Evolutionary conservation across 345 rosid genomes (phyloP).

Genomic region (Citrus maxima): DNA sequence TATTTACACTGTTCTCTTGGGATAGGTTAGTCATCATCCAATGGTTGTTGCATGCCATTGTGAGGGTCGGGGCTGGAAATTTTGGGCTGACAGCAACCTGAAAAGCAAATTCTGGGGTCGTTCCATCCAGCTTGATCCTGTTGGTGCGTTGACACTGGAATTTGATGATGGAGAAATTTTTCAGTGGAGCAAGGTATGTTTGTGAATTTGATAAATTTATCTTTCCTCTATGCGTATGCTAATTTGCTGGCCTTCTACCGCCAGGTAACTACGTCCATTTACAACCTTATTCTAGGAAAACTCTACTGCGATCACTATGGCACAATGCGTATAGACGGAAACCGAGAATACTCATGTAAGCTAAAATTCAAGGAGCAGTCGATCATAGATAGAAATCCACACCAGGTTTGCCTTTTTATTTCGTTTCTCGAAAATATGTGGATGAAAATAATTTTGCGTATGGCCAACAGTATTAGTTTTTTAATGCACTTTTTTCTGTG

Average conservation of each 20-base stretch:
- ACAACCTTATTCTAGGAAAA: constrained; percentile 33
- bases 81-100: constrained; percentile 30
- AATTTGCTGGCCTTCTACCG: background rate
- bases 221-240: background rate
- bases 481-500: background rate
- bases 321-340: constrained; percentile 34
- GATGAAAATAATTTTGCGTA: background rate
- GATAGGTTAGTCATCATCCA: constrained; percentile 37
- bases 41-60: constrained; percentile 34
- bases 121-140: constrained; percentile 33
- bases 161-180: constrained; percentile 36
- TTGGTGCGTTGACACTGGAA: constrained; percentile 27
- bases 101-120: constrained; percentile 37
- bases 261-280: constrained; percentile 32
- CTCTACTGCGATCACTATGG: constrained; percentile 34
- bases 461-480: background rate
- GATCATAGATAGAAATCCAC: constrained; percentile 37
- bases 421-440: background rate
- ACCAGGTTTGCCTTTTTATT: constrained; percentile 21
- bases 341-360: constrained; percentile 22
- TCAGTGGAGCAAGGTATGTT: constrained; percentile 28
- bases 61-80: constrained; percentile 32
- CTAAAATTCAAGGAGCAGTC: constrained; percentile 40
- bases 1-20: background rate
- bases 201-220: background rate